Evolutionary conservation across 192 early-diverging fungal species (phyloP), one percentile per base, ranked within the genome.

Genomic region (Backusella tarrabulga): DNA sequence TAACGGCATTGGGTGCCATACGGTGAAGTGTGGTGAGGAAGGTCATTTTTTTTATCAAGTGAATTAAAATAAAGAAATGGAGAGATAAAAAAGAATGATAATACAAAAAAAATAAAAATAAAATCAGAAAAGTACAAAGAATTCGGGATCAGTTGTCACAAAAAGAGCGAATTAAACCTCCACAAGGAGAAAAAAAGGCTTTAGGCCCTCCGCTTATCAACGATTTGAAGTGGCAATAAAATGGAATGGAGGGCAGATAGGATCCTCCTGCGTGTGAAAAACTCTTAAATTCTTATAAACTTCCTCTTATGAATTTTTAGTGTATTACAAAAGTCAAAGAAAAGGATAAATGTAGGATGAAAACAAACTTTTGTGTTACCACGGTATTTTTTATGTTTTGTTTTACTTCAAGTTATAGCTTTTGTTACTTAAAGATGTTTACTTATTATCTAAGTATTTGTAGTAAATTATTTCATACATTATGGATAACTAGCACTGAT

Each of bases 1-100:
- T 63, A 71, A 56, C 60, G 38, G 70, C 68, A 32, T 56, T 46
- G 60, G 77, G 76, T 68, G 79, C 83, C 41, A 78, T 77, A 73
- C 76, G 78, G 26, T 77, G 54, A 54, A 80, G 70, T 23, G 71
- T 76, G 26, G 41, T 26, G 26, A 71, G 41, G 23, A 71, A 44
- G 9, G 34, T 17, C 41, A 42, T 26, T 71, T 71, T 71, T 26
- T 41, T 71, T 29, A 44, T 44, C 9, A 26, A 29, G 14, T 41
- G 29, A 46, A 50, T 26, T 44, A 71, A 29, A 46, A 71, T 26
- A 46, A 71, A 29, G 41, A 71, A 29, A 26, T 38, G 8, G 15
- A 71, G 41, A 71, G 26, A 44, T 40, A 44, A 72, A 72, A 72
- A 72, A 72, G 42, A 21, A 70, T 40, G 38, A 70, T 40, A 41